Evolutionary conservation across 2,329 filamentous ascomycete genomes (phyloP).

Genomic region (Beauveria scarabaeidicola): DNA sequence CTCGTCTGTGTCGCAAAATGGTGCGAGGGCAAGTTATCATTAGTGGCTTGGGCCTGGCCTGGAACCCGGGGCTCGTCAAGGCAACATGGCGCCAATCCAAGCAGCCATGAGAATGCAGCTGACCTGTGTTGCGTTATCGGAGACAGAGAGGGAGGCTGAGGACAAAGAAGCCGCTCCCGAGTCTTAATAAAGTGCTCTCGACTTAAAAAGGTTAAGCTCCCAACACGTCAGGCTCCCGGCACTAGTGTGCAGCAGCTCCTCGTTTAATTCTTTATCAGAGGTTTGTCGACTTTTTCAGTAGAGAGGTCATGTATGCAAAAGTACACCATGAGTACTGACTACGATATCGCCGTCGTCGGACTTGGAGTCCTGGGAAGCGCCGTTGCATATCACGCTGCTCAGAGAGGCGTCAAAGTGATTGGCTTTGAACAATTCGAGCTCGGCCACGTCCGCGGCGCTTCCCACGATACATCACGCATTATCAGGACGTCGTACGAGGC

Average conservation of each 20-base stretch:
- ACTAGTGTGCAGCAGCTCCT: neutral
- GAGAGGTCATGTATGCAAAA: neutral
- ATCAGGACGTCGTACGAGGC: slow-evolving; percentile 17
- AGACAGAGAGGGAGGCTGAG: neutral
- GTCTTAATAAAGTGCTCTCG: neutral
- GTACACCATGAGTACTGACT: neutral
- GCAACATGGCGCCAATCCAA: neutral
- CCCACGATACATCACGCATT: slow-evolving; percentile 19
- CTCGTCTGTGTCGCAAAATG: neutral
- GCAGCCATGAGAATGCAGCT: neutral
- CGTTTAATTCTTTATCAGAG: neutral
- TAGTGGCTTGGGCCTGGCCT: slow-evolving; percentile 2
- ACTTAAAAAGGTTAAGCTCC: neutral
- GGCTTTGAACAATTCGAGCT: slow-evolving; percentile 20
- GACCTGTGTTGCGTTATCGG: slow-evolving; percentile 4
- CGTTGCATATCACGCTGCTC: slow-evolving; percentile 13
- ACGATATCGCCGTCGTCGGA: slow-evolving; percentile 12
- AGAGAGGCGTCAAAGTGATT: slow-evolving; percentile 18
- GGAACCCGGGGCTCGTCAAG: neutral
- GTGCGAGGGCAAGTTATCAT: neutral
- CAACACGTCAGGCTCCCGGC: neutral
- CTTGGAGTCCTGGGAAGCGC: slow-evolving; percentile 15
- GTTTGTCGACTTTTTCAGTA: too few relatives aligned
- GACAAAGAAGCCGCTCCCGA: neutral
- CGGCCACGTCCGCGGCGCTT: slow-evolving; percentile 18